Evolutionary conservation across 78 protist species (phyloP).

Genomic region (Diacronema lutheri): DNA sequence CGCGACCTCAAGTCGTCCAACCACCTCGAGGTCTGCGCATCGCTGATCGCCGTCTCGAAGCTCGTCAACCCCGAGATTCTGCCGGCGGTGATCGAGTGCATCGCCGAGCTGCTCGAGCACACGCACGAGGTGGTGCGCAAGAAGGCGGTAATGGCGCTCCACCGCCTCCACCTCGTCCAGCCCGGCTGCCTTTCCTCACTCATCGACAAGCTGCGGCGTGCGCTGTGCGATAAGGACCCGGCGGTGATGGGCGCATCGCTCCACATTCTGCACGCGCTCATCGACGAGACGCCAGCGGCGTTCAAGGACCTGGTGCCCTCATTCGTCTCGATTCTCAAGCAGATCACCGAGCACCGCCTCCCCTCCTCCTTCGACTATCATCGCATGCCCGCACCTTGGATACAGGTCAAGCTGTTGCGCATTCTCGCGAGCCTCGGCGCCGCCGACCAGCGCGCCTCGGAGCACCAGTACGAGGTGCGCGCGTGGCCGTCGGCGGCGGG

Average conservation of each 20-base stretch:
- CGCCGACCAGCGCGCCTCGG: conserved; percentile 47
- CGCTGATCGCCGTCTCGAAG: conserved; percentile 60
- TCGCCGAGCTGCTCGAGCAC: conserved; percentile 12
- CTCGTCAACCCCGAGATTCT: conserved; percentile 60
- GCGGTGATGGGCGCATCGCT: conserved; percentile 74
- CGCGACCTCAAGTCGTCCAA: conserved; percentile 56
- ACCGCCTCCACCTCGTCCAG: conserved; percentile 21
- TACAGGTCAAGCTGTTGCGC: conserved; percentile 70
- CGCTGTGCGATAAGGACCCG: conserved; percentile 23
- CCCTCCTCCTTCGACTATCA: conserved; percentile 81
- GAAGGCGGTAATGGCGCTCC: conserved; percentile 60
- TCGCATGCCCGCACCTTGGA: conserved; percentile 94
- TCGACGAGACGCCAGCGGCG: conserved; percentile 10
- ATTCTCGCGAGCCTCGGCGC: conserved; percentile 74
- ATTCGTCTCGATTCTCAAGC: conserved; percentile 80
- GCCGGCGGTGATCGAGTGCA: conserved; percentile 34
- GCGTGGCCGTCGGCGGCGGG: not conserved
- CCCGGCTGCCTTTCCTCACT: not conserved
- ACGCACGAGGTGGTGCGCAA: conserved; percentile 46
- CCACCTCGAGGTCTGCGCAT: conserved; percentile 53
- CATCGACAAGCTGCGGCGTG: conserved; percentile 4
- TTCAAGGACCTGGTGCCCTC: conserved; percentile 69
- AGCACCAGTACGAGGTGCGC: conserved; percentile 52
- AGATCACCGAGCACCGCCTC: conserved; percentile 80
- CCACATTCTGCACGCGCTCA: conserved; percentile 45